A percentile compares a stretch with the other conserved stretches of the same genome.
Conservation (phyloP, 2,329 filamentous ascomycete species). For the Amauroascus verrucosus region DNA sequence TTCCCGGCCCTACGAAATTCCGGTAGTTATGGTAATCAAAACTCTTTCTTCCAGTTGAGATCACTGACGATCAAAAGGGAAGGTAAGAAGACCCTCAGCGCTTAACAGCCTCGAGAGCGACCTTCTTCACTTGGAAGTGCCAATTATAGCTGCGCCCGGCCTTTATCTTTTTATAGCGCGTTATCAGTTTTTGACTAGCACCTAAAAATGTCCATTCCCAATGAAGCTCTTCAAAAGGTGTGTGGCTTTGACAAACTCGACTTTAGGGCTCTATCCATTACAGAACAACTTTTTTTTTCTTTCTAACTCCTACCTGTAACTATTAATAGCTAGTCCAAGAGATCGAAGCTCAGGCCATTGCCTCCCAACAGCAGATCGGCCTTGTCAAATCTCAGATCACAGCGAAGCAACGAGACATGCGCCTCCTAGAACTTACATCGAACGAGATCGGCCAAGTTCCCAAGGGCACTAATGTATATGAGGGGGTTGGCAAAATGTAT, state of each 20-base stretch:
- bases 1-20: too few relatives aligned
- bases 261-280: neutral
- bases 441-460: conserved; percentile 72
- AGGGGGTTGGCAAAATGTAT: conserved; percentile 95
- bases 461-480: conserved; percentile 69
- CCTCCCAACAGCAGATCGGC: conserved; percentile 83
- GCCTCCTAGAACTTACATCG: conserved; percentile 76
- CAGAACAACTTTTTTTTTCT: neutral
- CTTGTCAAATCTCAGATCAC: conserved; percentile 76
- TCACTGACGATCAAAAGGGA: too few relatives aligned
- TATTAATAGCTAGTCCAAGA: conserved; percentile 69
- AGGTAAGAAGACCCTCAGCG: neutral
- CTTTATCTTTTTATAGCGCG: neutral
- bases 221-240: conserved; percentile 90
- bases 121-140: neutral
- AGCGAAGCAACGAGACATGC: conserved; percentile 76
- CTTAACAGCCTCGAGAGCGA: neutral
- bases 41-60: too few relatives aligned
- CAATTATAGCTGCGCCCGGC: neutral
- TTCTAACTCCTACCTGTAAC: conserved; percentile 13
- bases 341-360: conserved; percentile 80
- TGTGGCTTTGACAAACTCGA: neutral
- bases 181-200: neutral
- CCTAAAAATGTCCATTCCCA: conserved; percentile 80
- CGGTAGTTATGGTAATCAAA: too few relatives aligned